Evolutionary conservation across 306 rosid species (phyloP).

Genomic region (Cucurbita pepo): DNA sequence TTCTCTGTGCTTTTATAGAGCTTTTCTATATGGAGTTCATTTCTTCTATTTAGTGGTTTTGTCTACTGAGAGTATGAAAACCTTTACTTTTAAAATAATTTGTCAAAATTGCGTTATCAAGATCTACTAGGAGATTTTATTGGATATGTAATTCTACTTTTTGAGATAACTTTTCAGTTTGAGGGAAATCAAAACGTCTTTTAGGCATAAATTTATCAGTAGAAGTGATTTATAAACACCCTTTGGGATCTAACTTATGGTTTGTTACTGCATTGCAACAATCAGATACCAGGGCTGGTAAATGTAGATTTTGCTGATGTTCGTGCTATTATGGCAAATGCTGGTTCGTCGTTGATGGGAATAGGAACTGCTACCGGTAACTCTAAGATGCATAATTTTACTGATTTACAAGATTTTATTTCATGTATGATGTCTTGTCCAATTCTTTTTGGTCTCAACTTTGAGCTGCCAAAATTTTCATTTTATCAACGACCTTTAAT

Average conservation of each 20-base stretch:
- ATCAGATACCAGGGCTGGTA: constrained; percentile 79
- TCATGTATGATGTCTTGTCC: neutral
- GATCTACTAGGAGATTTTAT: neutral
- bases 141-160: neutral
- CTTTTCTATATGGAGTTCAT: neutral
- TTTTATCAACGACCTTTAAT: neutral
- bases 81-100: neutral
- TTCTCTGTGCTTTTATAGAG: neutral
- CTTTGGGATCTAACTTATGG: constrained; percentile 2
- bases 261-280: neutral
- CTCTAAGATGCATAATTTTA: neutral
- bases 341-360: constrained; percentile 92
- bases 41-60: neutral
- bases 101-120: neutral
- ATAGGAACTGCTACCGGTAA: constrained; percentile 91
- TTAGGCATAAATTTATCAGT: neutral
- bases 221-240: neutral
- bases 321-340: constrained; percentile 88
- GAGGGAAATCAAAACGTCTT: neutral
- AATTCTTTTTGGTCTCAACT: neutral
- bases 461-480: neutral
- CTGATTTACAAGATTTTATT: neutral
- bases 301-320: constrained; percentile 96
- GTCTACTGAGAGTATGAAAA: neutral
- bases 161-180: neutral